Evolutionary conservation across 768 basidiomycete species (phyloP), one percentile per base, ranked within the genome.

Genomic region (Termitomyces bulborhizus): DNA sequence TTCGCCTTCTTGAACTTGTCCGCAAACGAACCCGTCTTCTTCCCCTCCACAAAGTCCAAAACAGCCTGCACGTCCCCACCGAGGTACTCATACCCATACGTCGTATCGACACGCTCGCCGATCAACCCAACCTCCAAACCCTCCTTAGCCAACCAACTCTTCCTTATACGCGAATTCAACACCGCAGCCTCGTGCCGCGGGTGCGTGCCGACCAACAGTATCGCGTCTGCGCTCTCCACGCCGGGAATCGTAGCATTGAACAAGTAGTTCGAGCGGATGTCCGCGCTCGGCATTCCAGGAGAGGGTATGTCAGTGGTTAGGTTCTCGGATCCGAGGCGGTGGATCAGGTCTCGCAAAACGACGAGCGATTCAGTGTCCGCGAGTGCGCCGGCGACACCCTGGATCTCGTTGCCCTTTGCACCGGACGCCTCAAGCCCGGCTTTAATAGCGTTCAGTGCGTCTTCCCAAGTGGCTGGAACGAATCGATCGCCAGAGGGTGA

Each of bases 101-200:
- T 83, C 16, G 90, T 93, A 65, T 97, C 93, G 21, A 85, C 92
- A 31, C 88, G 82, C 69, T 96, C 89, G 29, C 97, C 97, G 55
- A 99, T 84, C 34, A 96, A 70, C 40, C 90, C 97, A 34, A 97
- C 80, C 63, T 98, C 91, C 32, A 95, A 78, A 45, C 84, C 81
- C 6, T 85, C 85, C 66, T 95, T 88, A 13, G 34, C 18, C 60
- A 99, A 68, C 90, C 93, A 99, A 63, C 84, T 88, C 78, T 93
- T 95, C 63, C 97, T 83, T 64, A 99, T 92, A 59, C 97, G 91
- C 26, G 95, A 93, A 78, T 98, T 99, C 61, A 98, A 78, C 53
- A 98, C 95, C 21, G 97, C 89, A 4, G 94, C 97, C 71, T 99
- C 97, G 67, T 98, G 95, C 18, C 97, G 80, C 9, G 96, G 96